phyloP scores from a whole-genome alignment of 2,329 filamentous ascomycete genomes.

The Paecilomyces dactylethromorphus region DNA sequence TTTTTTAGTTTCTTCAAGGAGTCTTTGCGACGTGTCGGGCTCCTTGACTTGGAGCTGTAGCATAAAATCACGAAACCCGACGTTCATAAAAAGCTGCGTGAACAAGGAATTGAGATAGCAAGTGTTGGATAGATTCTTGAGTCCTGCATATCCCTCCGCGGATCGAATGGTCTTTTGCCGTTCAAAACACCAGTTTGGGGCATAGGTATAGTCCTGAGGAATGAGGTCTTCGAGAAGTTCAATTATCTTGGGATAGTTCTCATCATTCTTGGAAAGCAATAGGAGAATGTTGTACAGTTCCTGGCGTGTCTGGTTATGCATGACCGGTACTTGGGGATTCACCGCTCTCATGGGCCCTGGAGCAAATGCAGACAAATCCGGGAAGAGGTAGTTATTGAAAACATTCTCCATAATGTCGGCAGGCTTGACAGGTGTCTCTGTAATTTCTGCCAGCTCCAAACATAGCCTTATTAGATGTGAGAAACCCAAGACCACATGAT shows the following conservation, averaged over 20 bases:
- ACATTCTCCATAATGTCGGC: constrained; percentile 44
- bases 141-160: constrained; percentile 73
- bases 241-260: constrained; percentile 49
- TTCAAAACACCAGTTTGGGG: constrained; percentile 58
- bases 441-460: constrained; percentile 30
- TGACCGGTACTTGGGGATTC: constrained; percentile 40
- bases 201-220: constrained; percentile 54
- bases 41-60: constrained; percentile 57
- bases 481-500: constrained; percentile 38
- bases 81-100: constrained; percentile 94
- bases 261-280: constrained; percentile 46
- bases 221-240: constrained; percentile 46
- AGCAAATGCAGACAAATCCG: constrained; percentile 38
- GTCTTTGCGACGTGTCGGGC: constrained; percentile 50
- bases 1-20: constrained; percentile 71
- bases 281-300: constrained; percentile 57
- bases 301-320: constrained; percentile 51
- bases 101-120: constrained; percentile 95
- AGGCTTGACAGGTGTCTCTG: constrained; percentile 25
- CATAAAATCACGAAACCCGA: constrained; percentile 79
- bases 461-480: constrained; percentile 37
- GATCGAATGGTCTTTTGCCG: constrained; percentile 63
- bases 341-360: constrained; percentile 19
- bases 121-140: constrained; percentile 90
- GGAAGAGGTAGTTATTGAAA: constrained; percentile 62